Evolutionary conservation across 805 yeast genomes (phyloP).

Genomic region (Yarrowia divulgata): DNA sequence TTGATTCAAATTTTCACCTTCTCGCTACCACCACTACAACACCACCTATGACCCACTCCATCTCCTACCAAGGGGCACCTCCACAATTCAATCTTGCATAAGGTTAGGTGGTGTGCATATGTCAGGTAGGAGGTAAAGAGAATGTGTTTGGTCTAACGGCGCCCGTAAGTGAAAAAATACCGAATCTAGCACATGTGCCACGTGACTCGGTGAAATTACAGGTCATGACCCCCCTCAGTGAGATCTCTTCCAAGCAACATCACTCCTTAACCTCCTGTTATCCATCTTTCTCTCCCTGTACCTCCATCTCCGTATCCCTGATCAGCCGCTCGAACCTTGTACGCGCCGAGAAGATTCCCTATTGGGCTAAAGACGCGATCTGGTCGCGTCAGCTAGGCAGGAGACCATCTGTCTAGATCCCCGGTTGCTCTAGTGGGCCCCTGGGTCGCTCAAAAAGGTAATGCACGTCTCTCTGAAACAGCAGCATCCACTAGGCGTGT

Average conservation of each 20-base stretch:
- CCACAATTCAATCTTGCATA: not conserved
- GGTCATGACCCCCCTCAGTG: no score
- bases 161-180: no score
- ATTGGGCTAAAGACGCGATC: slow-evolving; percentile 27
- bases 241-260: no score
- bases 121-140: slow-evolving; percentile 28
- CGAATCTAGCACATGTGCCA: no score
- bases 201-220: no score
- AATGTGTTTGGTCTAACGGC: slow-evolving; percentile 13
- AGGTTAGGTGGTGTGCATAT: slow-evolving; percentile 29
- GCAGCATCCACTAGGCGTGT: no score
- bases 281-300: no score
- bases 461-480: not conserved
- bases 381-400: slow-evolving; percentile 25
- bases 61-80: not conserved
- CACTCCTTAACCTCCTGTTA: no score
- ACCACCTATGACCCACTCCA: not conserved
- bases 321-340: not conserved
- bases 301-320: not conserved
- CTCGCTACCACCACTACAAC: not conserved
- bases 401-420: slow-evolving; percentile 1
- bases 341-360: not conserved
- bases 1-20: not conserved
- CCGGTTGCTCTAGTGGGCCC: slow-evolving; percentile 8
- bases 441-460: slow-evolving; percentile 8